phyloP scores from a whole-genome alignment of 148 eudicot species.

The Cornus florida region DNA sequence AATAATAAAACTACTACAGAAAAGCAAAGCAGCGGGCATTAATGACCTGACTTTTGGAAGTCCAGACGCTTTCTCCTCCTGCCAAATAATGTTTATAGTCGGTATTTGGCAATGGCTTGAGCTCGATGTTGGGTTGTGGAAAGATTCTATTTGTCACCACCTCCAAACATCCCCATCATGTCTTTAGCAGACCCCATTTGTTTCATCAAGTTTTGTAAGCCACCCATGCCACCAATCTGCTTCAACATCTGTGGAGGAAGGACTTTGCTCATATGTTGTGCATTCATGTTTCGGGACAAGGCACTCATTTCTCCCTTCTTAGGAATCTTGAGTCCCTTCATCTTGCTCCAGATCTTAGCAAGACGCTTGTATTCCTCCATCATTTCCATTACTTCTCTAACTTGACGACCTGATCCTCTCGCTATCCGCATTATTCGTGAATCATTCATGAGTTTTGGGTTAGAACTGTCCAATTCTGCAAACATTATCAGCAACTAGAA shows the following conservation, averaged over 20 bases:
- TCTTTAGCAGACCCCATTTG: constrained; percentile 87
- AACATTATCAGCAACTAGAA: background rate
- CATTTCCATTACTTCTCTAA: constrained; percentile 83
- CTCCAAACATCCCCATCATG: constrained; percentile 97
- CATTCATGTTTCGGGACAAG: constrained; percentile 79
- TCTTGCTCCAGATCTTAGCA: constrained; percentile 90
- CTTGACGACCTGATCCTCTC: constrained; percentile 75
- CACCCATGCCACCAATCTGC: constrained; percentile 95
- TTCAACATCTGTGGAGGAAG: constrained; percentile 87
- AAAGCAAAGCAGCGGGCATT: background rate
- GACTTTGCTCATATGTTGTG: constrained; percentile 84
- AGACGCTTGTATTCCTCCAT: constrained; percentile 86
- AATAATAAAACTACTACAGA: no score
- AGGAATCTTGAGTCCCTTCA: constrained; percentile 95
- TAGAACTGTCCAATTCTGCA: constrained; percentile 91
- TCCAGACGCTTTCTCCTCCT: background rate
- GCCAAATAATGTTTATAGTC: background rate
- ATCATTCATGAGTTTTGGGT: constrained; percentile 83
- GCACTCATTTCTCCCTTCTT: constrained; percentile 96
- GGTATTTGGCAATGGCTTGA: background rate
- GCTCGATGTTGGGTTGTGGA: background rate
- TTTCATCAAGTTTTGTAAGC: constrained; percentile 79
- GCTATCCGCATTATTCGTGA: constrained; percentile 91
- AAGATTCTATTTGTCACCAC: constrained; percentile 46
- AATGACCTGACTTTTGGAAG: background rate